Evolutionary conservation across 768 basidiomycete genomes (phyloP), one percentile per base, ranked within the genome.

Genomic region (Trametopsis cervina): DNA sequence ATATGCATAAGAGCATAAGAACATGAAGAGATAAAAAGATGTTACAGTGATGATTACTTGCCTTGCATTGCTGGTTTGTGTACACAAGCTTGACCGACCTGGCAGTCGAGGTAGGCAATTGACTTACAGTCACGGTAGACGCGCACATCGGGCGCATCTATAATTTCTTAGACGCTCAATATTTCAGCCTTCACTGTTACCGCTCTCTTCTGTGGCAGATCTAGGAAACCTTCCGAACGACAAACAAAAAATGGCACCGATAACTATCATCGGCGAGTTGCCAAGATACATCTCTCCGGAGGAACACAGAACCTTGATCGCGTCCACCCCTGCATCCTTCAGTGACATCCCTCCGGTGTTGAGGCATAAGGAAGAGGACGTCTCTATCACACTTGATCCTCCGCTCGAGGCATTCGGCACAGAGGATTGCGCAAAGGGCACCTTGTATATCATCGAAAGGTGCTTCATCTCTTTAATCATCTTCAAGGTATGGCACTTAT

Each of bases 371-470:
- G 78, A 93, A 58, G 76, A 82, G 1, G 74, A 78, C 58, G 87
- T 94, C 43, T 72, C 78, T 2, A 69, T 90, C 44, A 59, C 69
- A 0, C 69, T 95, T 36, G 82, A 88, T 49, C 91, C 92, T 13
- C 70, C 80, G 1, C 61, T 85, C 48, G 73, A 77, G 4, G 80
- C 70, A 3, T 83, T 89, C 60, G 62, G 74, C 11, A 57, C 67
- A 3, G 66, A 74, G 26, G 80, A 83, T 53, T 56, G 64, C 23
- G 66, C 70, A 2, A 67, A 69, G 38, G 95, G 94, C 24, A 80
- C 79, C 0, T 68, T 97, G 13, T 94, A 86, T 61, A 73, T 97
- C 24, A 77, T 94, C 36, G 92, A 95, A 59, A 93, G 83, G 94
- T 90, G 51, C 39, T 68, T 40, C 2, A 4, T 13, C 40, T 39